Percentiles rank a stretch among this genome's conserved stretches.
phyloP scores from a whole-genome alignment of 805 yeast genomes.

The Candida rishiriensis region DNA sequence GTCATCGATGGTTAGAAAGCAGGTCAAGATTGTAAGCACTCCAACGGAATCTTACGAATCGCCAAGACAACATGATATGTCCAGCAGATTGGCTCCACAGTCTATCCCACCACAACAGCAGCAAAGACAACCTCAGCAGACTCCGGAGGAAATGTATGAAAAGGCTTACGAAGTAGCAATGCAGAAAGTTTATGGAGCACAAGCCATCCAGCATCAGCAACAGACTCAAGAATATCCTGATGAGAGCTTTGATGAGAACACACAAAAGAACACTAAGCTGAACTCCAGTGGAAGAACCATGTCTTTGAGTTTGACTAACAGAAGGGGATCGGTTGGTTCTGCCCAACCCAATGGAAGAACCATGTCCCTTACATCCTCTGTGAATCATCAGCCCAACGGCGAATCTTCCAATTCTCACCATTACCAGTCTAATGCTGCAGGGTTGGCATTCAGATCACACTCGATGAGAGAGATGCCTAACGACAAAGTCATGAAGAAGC shows the following conservation, averaged over 20 bases:
- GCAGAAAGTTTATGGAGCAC: constrained; percentile 49
- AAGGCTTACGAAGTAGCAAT: constrained; percentile 53
- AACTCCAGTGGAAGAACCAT: constrained; percentile 13
- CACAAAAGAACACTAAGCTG: constrained; percentile 23
- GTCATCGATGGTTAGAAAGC: constrained; percentile 17
- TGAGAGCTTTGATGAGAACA: constrained; percentile 16
- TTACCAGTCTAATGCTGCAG: constrained; percentile 26
- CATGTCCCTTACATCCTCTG: constrained; percentile 10
- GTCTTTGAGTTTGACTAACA: constrained; percentile 3
- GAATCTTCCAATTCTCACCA: background rate
- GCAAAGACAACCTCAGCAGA: constrained; percentile 8
- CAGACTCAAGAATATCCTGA: background rate
- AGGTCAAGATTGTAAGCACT: constrained; percentile 18
- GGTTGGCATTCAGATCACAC: constrained; percentile 27
- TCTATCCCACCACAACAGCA: background rate
- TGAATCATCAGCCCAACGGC: background rate
- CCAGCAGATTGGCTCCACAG: background rate
- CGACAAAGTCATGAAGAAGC: constrained; percentile 12
- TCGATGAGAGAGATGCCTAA: constrained; percentile 24
- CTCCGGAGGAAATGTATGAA: constrained; percentile 51
- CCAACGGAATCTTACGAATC: constrained; percentile 5
- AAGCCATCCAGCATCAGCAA: constrained; percentile 1
- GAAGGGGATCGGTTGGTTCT: background rate
- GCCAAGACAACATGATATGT: background rate
- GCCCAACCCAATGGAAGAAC: constrained; percentile 2